Conservation (phyloP, 495 filamentous ascomycete species). For the Lophiotrema nucula region DNA sequence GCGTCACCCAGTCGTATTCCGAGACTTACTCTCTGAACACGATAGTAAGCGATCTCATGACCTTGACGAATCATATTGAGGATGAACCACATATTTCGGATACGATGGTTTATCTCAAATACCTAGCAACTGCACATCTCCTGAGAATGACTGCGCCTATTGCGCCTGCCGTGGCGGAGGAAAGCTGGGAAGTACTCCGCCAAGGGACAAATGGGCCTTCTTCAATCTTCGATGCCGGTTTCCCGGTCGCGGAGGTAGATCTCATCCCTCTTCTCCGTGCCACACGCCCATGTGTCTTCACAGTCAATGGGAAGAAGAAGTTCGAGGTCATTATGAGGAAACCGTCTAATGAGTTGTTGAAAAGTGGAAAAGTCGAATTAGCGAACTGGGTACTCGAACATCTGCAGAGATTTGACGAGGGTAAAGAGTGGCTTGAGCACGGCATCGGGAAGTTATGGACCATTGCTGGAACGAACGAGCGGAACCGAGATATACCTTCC, state of each 20-base stretch:
- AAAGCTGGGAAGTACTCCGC: conserved; percentile 67
- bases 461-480: too few relatives aligned
- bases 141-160: conserved; percentile 74
- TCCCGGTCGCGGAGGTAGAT: conserved; percentile 13
- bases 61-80: conserved; percentile 66
- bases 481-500: too few relatives aligned
- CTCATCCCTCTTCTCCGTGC: conserved; percentile 11
- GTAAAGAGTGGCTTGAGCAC: conserved; percentile 48
- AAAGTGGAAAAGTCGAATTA: conserved; percentile 45
- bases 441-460: conserved; percentile 31
- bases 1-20: conserved; percentile 67
- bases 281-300: conserved; percentile 60
- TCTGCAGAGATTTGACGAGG: conserved; percentile 49
- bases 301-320: conserved; percentile 72
- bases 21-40: conserved; percentile 76
- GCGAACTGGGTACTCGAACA: conserved; percentile 57
- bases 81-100: conserved; percentile 35
- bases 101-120: conserved; percentile 37
- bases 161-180: conserved; percentile 72
- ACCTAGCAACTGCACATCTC: conserved; percentile 47
- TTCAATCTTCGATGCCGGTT: conserved; percentile 23
- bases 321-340: conserved; percentile 60
- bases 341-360: background rate
- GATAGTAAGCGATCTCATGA: conserved; percentile 75
- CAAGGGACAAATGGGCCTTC: background rate